Percentiles rank a stretch among this genome's conserved stretches.
Evolutionary conservation across 805 yeast genomes (phyloP).

Genomic region (Millerozyma miso): DNA sequence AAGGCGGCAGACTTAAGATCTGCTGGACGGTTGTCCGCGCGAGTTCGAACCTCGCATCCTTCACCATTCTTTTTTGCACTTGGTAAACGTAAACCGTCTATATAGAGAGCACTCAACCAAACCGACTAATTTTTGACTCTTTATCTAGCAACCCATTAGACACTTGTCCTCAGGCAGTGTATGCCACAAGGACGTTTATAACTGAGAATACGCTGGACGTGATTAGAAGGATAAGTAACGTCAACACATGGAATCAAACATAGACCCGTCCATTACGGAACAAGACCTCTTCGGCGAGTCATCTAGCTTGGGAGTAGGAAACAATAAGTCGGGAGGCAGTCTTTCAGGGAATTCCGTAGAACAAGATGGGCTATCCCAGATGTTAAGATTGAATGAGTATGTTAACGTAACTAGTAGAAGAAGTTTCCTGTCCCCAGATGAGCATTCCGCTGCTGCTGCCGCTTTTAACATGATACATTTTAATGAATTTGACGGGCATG

Average conservation of each 20-base stretch:
- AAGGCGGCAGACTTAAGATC: slow-evolving; percentile 51
- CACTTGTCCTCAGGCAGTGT: too few relatives aligned
- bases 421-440: neutral
- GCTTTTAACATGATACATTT: slow-evolving; percentile 20
- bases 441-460: slow-evolving; percentile 12
- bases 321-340: slow-evolving; percentile 4
- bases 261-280: slow-evolving; percentile 16
- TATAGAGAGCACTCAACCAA: too few relatives aligned
- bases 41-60: slow-evolving; percentile 53
- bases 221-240: neutral
- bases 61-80: slow-evolving; percentile 36
- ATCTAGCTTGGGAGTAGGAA: slow-evolving; percentile 1
- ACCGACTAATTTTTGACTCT: too few relatives aligned
- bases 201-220: too few relatives aligned
- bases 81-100: too few relatives aligned
- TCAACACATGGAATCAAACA: slow-evolving; percentile 14
- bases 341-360: neutral
- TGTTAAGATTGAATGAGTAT: slow-evolving; percentile 14
- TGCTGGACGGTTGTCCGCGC: slow-evolving; percentile 47
- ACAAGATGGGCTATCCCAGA: slow-evolving; percentile 5
- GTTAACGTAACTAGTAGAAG: slow-evolving; percentile 6
- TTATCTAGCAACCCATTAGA: too few relatives aligned
- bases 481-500: slow-evolving; percentile 8
- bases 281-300: slow-evolving; percentile 12
- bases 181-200: too few relatives aligned